Percentiles rank a stretch among this genome's conserved stretches.
These are phyloP conservation scores for Trichoderma afroharzianum DNA, from an alignment of 2,329 filamentous ascomycete species.

Conservation along the genomic window DNA sequence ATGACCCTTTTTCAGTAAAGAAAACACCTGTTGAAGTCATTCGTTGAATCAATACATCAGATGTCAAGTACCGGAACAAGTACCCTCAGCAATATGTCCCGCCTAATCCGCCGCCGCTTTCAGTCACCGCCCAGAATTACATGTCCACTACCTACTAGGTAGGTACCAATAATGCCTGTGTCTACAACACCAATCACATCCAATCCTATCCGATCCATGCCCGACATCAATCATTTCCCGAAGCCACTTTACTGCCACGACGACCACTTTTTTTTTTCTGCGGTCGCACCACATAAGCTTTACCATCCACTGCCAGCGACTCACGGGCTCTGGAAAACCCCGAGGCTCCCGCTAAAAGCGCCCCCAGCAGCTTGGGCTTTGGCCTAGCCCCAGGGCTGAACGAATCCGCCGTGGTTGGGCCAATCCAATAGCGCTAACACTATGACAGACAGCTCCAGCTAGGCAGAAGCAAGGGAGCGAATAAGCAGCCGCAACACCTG, in stretches of 20 bases:
- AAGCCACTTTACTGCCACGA: background rate
- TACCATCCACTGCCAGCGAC: background rate
- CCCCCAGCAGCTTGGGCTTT: background rate
- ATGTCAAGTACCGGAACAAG: background rate
- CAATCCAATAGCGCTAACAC: background rate
- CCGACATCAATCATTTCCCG: background rate
- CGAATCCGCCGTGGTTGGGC: background rate
- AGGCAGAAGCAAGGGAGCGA: slow-evolving; percentile 15
- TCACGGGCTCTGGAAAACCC: slow-evolving; percentile 14
- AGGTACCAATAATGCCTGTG: background rate
- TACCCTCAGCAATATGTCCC: background rate
- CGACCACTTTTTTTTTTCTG: background rate
- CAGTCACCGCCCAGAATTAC: background rate
- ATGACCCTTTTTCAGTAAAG: background rate
- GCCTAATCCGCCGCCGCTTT: background rate
- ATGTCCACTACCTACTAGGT: too few relatives aligned
- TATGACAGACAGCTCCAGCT: slow-evolving; percentile 4
- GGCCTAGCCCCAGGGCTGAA: slow-evolving; percentile 3
- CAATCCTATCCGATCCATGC: background rate
- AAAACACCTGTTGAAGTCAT: background rate
- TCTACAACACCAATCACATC: background rate
- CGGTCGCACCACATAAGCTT: background rate
- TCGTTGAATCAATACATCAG: background rate
- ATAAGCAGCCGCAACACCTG: slow-evolving; percentile 2
- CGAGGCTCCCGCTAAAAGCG: slow-evolving; percentile 9